Percentiles rank a stretch among this genome's conserved stretches.
Conservation (phyloP, 345 rosid genomes). For the Fremontodendron californicum region DNA sequence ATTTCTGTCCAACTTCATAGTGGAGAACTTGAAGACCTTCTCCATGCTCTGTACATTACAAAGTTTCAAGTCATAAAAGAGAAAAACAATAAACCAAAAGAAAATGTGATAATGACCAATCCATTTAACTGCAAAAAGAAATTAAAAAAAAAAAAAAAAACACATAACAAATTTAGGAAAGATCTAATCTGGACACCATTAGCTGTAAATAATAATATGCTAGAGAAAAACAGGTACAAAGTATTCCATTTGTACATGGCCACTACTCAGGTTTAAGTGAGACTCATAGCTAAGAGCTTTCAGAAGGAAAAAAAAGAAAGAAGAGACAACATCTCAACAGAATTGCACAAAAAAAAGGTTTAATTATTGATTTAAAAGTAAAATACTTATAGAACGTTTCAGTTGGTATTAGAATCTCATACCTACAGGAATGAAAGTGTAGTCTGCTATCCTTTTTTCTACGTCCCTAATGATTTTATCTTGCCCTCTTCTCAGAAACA, state of each 20-base stretch:
- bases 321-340: background rate
- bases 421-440: slow-evolving; percentile 79
- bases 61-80: background rate
- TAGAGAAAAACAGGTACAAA: background rate
- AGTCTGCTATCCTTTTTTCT: slow-evolving; percentile 90
- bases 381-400: background rate
- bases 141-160: too few relatives aligned
- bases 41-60: slow-evolving; percentile 63
- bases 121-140: background rate
- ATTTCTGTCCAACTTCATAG: slow-evolving; percentile 85
- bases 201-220: background rate
- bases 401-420: slow-evolving; percentile 16
- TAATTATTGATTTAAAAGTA: background rate
- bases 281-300: background rate
- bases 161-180: background rate
- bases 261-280: background rate
- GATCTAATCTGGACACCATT: background rate
- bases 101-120: background rate
- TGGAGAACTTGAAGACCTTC: slow-evolving; percentile 91
- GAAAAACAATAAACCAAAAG: background rate
- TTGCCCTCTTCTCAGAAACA: slow-evolving; percentile 71
- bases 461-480: slow-evolving; percentile 56
- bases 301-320: background rate
- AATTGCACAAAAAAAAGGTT: background rate
- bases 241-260: background rate